These are phyloP conservation scores for Talaromyces piceae DNA, from an alignment of 2,329 filamentous ascomycete species.

Conservation along the genomic window DNA sequence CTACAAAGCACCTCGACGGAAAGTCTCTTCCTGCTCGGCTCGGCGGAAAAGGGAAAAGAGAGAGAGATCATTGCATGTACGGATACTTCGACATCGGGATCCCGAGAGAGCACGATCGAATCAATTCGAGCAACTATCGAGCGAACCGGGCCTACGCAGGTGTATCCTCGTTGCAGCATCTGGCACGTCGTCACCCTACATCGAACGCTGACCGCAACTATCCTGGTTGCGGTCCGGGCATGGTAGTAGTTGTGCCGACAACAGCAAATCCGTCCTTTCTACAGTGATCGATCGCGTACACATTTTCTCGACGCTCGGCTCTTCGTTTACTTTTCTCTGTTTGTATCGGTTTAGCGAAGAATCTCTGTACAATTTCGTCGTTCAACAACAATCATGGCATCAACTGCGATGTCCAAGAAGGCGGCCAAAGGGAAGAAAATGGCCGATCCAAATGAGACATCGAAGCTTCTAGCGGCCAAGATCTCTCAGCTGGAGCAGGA, in stretches of 20 bases:
- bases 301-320: conserved; percentile 35
- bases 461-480: conserved; percentile 82
- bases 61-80: background rate
- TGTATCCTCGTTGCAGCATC: background rate
- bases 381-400: conserved; percentile 30
- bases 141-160: background rate
- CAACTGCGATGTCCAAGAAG: conserved; percentile 59
- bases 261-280: conserved; percentile 12
- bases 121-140: conserved; percentile 4
- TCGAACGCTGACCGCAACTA: conserved; percentile 9
- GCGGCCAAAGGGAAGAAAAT: conserved; percentile 78
- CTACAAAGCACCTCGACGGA: background rate
- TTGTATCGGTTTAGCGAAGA: conserved; percentile 36
- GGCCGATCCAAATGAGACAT: conserved; percentile 78
- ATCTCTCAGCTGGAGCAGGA: conserved; percentile 94
- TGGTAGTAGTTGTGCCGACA: conserved; percentile 16
- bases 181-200: background rate
- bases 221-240: conserved; percentile 13
- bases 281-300: conserved; percentile 30
- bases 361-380: conserved; percentile 24
- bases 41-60: background rate
- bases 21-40: background rate
- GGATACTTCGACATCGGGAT: background rate
- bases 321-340: too few relatives aligned
- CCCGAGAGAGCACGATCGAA: conserved; percentile 6